Conservation (phyloP, 2,329 filamentous ascomycete genomes). For the Leptographium galeiforme region DNA sequence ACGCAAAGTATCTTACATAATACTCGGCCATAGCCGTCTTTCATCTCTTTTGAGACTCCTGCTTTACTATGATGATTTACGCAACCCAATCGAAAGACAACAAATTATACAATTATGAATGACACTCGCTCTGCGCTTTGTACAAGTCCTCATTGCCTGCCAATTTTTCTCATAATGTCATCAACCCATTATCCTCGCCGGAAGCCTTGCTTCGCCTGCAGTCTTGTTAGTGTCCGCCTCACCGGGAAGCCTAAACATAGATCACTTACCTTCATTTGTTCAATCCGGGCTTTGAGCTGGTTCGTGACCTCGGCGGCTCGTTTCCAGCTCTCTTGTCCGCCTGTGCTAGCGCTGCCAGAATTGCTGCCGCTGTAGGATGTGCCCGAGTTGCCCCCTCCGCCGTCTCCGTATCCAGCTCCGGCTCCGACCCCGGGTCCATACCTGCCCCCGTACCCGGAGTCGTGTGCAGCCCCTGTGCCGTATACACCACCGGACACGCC, state of each 20-base stretch:
- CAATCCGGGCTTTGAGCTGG: constrained; percentile 91
- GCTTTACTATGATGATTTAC: too few relatives aligned
- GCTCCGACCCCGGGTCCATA: constrained; percentile 1
- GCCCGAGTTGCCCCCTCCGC: background rate
- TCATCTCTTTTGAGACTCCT: too few relatives aligned
- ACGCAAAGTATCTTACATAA: too few relatives aligned
- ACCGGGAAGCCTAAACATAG: constrained; percentile 10
- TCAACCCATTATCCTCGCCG: constrained; percentile 5
- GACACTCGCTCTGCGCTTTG: too few relatives aligned
- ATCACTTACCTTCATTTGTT: constrained; percentile 83
- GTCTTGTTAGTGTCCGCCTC: background rate
- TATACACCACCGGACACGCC: constrained; percentile 8
- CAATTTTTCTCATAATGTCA: background rate
- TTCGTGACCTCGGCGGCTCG: constrained; percentile 94
- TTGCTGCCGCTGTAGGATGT: constrained; percentile 4
- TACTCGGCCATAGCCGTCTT: too few relatives aligned
- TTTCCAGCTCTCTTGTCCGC: constrained; percentile 85
- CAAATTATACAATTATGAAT: too few relatives aligned
- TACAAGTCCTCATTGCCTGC: background rate
- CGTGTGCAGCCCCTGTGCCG: background rate
- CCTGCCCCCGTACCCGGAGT: background rate
- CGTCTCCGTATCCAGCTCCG: background rate
- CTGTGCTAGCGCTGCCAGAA: constrained; percentile 13
- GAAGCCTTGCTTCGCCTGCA: constrained; percentile 12
- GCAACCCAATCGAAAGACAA: too few relatives aligned